Conservation (phyloP, 257 asterid genomes). For the Solanum paucissectum region DNA sequence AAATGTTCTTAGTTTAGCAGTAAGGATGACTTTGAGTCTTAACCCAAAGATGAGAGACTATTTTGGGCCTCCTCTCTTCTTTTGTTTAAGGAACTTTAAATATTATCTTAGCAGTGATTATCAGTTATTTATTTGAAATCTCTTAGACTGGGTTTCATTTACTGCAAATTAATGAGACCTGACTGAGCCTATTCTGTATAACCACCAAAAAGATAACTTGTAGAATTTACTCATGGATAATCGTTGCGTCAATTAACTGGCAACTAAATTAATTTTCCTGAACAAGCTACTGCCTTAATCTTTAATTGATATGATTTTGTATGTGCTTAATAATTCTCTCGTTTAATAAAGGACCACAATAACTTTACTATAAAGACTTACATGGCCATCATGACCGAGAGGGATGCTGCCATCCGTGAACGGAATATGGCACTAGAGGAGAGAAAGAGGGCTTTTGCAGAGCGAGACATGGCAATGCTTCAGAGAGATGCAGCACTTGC, state of each 20-base stretch:
- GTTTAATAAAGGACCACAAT: constrained; percentile 54
- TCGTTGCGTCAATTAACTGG: neutral
- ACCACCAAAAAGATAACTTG: neutral
- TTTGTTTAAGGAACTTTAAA: neutral
- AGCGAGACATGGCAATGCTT: constrained; percentile 88
- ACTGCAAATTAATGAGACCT: neutral
- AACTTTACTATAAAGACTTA: constrained; percentile 68
- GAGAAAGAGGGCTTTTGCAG: constrained; percentile 83
- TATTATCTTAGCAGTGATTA: neutral
- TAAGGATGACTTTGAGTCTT: no score
- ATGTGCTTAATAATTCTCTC: constrained; percentile 2
- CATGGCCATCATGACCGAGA: constrained; percentile 88
- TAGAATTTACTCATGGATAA: neutral
- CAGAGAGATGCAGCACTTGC: constrained; percentile 90
- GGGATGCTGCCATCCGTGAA: constrained; percentile 92
- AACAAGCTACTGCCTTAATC: neutral
- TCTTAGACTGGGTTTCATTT: neutral
- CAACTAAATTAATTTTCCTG: neutral
- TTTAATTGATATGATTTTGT: neutral
- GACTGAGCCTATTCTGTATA: neutral
- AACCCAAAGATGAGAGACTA: no score
- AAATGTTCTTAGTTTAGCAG: no score
- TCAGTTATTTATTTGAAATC: neutral
- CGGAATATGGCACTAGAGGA: constrained; percentile 95
- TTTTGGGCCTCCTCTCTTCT: no score